phyloP scores from a whole-genome alignment of 1,284 basidiomycete genomes.

The Fomitopsis betulina region DNA sequence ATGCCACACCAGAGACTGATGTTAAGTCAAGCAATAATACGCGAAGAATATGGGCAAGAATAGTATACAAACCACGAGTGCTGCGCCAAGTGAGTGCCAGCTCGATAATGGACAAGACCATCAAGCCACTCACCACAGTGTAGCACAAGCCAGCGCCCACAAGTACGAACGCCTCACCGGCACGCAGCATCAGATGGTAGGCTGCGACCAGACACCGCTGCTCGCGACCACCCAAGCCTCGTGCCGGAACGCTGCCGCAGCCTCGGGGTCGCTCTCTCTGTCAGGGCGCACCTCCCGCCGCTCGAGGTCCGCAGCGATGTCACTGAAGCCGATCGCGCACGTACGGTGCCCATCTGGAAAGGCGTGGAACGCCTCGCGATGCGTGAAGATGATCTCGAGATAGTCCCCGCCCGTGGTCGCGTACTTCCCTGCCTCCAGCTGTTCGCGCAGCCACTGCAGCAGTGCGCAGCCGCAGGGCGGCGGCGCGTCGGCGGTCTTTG shows the following conservation, averaged over 20 bases:
- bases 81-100: too few species aligned
- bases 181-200: background rate
- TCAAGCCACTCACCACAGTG: background rate
- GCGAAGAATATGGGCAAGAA: too few species aligned
- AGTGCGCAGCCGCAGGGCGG: constrained; percentile 41
- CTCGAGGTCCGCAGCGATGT: constrained; percentile 58
- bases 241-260: constrained; percentile 51
- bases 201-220: background rate
- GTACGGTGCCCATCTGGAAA: constrained; percentile 54
- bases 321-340: constrained; percentile 58
- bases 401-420: constrained; percentile 65
- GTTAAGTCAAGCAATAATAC: too few species aligned
- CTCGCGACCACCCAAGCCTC: constrained; percentile 57
- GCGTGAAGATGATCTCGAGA: constrained; percentile 69
- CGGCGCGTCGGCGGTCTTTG: constrained; percentile 21
- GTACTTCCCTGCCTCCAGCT: constrained; percentile 45
- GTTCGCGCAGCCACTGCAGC: constrained; percentile 51
- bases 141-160: background rate
- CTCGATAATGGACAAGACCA: background rate
- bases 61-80: too few species aligned
- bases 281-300: constrained; percentile 56
- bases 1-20: too few species aligned
- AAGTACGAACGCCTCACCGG: background rate
- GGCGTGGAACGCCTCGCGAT: constrained; percentile 60
- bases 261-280: constrained; percentile 62